Base-by-base conservation (phyloP, 2,329 filamentous ascomycete species). In the Fusarium azukiicola region DNA sequence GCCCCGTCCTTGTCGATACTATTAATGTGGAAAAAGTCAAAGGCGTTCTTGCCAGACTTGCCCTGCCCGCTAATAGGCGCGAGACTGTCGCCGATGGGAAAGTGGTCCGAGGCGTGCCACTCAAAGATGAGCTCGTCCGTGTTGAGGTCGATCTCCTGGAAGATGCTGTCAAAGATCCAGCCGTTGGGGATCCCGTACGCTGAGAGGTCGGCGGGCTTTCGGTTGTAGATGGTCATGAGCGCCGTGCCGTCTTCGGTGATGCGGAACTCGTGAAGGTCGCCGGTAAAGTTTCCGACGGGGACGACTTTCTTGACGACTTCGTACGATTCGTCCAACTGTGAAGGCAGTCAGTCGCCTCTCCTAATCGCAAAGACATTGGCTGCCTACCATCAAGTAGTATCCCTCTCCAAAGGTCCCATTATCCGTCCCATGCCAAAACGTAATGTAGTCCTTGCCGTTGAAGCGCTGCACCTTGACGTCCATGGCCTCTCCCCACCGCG, bases 1-100 rank as follows among this genome's bases (percentile, higher is more conserved):
- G 87, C 78, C 0, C 83, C 79, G 69, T 90, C 89, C 80, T 92
- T 92, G 79, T 92, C 89, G 40, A 93, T 85, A 47, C 90, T 90
- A 84, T 93, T 92, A 84, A 93, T 89, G 82, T 93, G 91, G 81
- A 92, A 93, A 75, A 89, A 92, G 81, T 93, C 91, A 84, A 91
- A 93, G 2, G 88, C 77, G 17, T 52, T 52, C n/a, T 78, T 56
- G 56, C 79, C 79, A 47, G 80, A 83, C 38, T 75, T 81, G 8
- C 84, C 83, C 27, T 77, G 73, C 23, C 80, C 73, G n/a, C 76
- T 72, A n/a, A 77, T 69, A 5, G 67, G 46, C 32, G 74, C 70
- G n/a, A 77, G 64, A 44, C 69, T 80, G n/a, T 79, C 73, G 21
- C 58, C 42, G 38, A 81, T 44, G 4, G 70, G 40, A n/a, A 86